Evolutionary conservation across 495 filamentous ascomycete genomes (phyloP), one percentile per base, ranked within the genome.

Genomic region (Podospora conica): DNA sequence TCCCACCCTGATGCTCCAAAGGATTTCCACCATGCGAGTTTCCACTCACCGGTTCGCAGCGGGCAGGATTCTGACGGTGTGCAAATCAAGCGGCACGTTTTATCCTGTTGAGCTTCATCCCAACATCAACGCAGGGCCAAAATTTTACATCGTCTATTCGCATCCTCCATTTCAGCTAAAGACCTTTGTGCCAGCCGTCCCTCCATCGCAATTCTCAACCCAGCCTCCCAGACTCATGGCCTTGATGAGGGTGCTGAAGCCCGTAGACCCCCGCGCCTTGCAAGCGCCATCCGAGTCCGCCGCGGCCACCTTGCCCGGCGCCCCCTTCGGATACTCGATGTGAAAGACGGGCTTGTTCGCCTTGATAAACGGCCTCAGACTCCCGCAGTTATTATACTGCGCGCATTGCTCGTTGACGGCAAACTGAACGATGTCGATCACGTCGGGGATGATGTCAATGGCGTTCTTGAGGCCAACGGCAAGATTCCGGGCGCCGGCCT

Each of bases 381-480:
- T 78, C 27, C 77, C 77, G 67, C 88, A 91, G 8, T 78, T 65
- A 57, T 84, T 83, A 55, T 62, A 70, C 71, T 86, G 71, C 3
- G 83, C 84, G 71, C 89, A 92, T 74, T 91, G 85, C 79, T 92
- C 89, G 73, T 91, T 90, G 58, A 92, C 87, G 15, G 78, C 80
- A 80, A 88, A 92, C 66, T 91, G 81, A 70, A 88, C 84, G 1
- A 83, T 76, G 9, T 73, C 68, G 5, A 91, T 71, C 0, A 90
- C 86, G 0, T 76, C 66, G 22, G 77, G 69, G 54, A 91, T 83
- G 63, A 92, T 86, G 15, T 75, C 80, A 1, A 78, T 84, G 1
- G 82, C 84, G 66, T 91, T 91, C 77, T 92, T 91, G 22, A 91
- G 77, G 0, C 88, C 89, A 25, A 88, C 75, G 5, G 85, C 80